These are phyloP conservation scores for Stachybotrys echinatus DNA, from an alignment of 2,329 filamentous ascomycete species.

Conservation along the genomic window DNA sequence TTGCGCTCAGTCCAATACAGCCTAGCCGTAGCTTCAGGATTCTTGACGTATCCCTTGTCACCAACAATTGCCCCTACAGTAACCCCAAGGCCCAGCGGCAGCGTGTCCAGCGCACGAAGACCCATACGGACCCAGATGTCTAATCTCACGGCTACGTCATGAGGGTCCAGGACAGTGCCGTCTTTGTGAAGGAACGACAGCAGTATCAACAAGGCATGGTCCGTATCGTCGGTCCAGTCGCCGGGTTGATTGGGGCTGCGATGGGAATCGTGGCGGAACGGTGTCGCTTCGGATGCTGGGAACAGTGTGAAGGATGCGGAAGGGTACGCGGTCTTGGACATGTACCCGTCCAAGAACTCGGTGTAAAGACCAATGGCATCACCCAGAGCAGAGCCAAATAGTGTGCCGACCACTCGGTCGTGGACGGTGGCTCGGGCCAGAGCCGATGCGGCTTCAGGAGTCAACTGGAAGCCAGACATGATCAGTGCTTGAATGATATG, in stretches of 20 bases:
- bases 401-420: slow-evolving; percentile 35
- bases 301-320: slow-evolving; percentile 32
- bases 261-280: slow-evolving; percentile 37
- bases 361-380: slow-evolving; percentile 51
- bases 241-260: slow-evolving; percentile 33
- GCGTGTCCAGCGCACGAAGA: slow-evolving; percentile 37
- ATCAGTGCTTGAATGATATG: not conserved
- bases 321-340: slow-evolving; percentile 29
- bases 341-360: slow-evolving; percentile 37
- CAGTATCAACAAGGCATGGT: slow-evolving; percentile 44
- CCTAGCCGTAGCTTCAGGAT: slow-evolving; percentile 34
- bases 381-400: slow-evolving; percentile 47
- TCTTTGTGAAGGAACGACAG: slow-evolving; percentile 41
- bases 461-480: slow-evolving; percentile 10
- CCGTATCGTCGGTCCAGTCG: slow-evolving; percentile 51
- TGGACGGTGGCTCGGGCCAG: slow-evolving; percentile 18
- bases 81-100: slow-evolving; percentile 41
- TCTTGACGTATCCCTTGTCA: slow-evolving; percentile 27
- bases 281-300: slow-evolving; percentile 28
- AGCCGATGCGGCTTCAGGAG: slow-evolving; percentile 8
- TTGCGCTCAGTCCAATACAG: slow-evolving; percentile 33
- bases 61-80: slow-evolving; percentile 40
- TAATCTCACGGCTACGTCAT: slow-evolving; percentile 39
- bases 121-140: slow-evolving; percentile 42
- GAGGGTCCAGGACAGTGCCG: slow-evolving; percentile 26